phyloP scores from a whole-genome alignment of 148 eudicot genomes.

The Rhododendron henanense region DNA sequence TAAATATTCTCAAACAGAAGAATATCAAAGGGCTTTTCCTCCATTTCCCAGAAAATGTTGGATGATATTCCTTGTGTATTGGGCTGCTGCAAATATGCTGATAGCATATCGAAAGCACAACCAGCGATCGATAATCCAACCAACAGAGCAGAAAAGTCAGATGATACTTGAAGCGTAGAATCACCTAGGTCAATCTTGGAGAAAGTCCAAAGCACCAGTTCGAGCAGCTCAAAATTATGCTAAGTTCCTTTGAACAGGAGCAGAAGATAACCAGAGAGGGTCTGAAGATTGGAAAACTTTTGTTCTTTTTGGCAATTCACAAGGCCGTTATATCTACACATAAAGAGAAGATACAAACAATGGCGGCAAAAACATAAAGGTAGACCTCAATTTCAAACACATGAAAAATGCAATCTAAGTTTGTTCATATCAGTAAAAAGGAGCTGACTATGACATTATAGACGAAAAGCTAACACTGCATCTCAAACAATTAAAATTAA shows the following conservation, averaged over 20 bases:
- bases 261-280: background rate
- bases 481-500: background rate
- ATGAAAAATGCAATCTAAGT: too few relatives aligned
- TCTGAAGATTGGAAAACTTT: background rate
- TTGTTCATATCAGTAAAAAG: too few relatives aligned
- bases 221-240: conserved; percentile 46
- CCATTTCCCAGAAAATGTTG: conserved; percentile 29
- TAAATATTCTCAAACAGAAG: conserved; percentile 52
- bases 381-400: too few relatives aligned
- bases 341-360: too few relatives aligned
- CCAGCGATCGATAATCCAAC: conserved; percentile 59
- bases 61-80: conserved; percentile 11
- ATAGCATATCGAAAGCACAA: conserved; percentile 55
- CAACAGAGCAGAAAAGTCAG: conserved; percentile 40
- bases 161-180: conserved; percentile 13
- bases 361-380: too few relatives aligned
- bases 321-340: too few relatives aligned
- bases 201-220: conserved; percentile 63
- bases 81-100: conserved; percentile 32
- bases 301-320: background rate
- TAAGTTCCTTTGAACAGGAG: too few relatives aligned
- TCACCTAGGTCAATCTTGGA: conserved; percentile 34
- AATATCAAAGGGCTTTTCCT: conserved; percentile 31
- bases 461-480: background rate
- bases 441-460: too few relatives aligned